Evolutionary conservation across 257 asterid species (phyloP).

Genomic region (Hygrophila difformis): DNA sequence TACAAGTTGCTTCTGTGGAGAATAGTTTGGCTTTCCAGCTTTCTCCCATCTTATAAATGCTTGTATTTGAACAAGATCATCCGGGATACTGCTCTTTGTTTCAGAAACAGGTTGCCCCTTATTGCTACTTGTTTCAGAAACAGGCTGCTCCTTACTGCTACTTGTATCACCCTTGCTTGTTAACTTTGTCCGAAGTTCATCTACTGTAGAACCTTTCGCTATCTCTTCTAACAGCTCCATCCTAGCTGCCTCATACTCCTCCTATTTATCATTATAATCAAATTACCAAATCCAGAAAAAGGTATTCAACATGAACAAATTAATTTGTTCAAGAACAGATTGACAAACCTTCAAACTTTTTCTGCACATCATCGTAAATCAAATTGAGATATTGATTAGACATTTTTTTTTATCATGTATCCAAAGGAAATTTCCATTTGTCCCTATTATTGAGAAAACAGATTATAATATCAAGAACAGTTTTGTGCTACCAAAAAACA

Average conservation of each 20-base stretch:
- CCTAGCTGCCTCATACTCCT: constrained; percentile 94
- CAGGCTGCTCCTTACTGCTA: constrained; percentile 33
- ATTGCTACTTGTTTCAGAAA: constrained; percentile 33
- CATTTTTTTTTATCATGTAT: no score
- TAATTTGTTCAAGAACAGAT: no score
- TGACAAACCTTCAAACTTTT: constrained; percentile 1
- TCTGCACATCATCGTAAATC: constrained; percentile 9
- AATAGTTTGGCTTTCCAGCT: constrained; percentile 82
- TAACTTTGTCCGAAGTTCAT: constrained; percentile 63
- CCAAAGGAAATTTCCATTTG: no score
- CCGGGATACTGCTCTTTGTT: constrained; percentile 47
- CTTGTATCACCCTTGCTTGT: constrained; percentile 35
- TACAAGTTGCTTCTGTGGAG: constrained; percentile 77
- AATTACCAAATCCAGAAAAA: constrained; percentile 9
- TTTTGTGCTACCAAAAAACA: constrained; percentile 11
- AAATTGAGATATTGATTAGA: no score
- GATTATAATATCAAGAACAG: constrained; percentile 1
- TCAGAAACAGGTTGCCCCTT: constrained; percentile 34
- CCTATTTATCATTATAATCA: constrained; percentile 32
- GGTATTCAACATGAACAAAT: not conserved
- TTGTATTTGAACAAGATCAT: constrained; percentile 70
- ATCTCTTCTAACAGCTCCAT: constrained; percentile 77
- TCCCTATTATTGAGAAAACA: constrained; percentile 10
- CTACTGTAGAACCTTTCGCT: constrained; percentile 59
- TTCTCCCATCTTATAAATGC: constrained; percentile 81